Evolutionary conservation across 2,329 filamentous ascomycete species (phyloP), one percentile per base, ranked within the genome.

Genomic region (Neopestalotiopsis clavispora): DNA sequence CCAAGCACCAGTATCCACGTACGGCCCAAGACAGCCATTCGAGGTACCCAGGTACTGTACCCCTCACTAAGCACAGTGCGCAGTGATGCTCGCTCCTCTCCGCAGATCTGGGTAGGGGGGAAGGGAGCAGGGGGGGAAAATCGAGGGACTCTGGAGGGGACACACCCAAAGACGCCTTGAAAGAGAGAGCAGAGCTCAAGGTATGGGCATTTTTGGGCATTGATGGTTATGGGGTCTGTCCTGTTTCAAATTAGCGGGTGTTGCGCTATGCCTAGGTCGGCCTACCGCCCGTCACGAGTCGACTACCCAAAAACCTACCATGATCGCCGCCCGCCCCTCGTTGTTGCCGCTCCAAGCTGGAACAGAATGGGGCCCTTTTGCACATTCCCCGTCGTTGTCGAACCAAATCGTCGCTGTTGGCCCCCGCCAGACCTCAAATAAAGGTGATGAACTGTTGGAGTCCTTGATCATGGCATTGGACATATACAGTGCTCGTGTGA

Each of bases 171-270:
- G 38, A 30, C 13, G 17, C 42, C 42, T 14, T 12, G 63, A 38
- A 28, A 34, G 63, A 38, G 20, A 57, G 13, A 66, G 42, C 34
- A 23, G 52, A 60, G 42, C n/a, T n/a, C 52, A 52, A 56, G 57
- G 52, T 66, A 67, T 59, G 52, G 56, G 66, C 59, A 64, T 65
- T 63, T 60, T 76, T 75, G 75, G 75, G 71, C 73, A 75, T 74
- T 73, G 74, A 74, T 72, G 72, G 74, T 71, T 70, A 75, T 74
- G 70, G 72, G 70, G 72, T 70, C 71, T 73, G 71, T 42, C 66
- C 59, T 74, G 76, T 78, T 78, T 78, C 76, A 77, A 75, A 75
- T 73, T 72, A 74, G 73, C 72, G 72, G 75, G 70, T 71, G 67
- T 68, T 67, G 63, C 52, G 60, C 74, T 74, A 75, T 72, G 34